These are phyloP conservation scores for Dothidotthia symphoricarpi DNA, from an alignment of 2,329 filamentous ascomycete genomes.

Conservation along the genomic window DNA sequence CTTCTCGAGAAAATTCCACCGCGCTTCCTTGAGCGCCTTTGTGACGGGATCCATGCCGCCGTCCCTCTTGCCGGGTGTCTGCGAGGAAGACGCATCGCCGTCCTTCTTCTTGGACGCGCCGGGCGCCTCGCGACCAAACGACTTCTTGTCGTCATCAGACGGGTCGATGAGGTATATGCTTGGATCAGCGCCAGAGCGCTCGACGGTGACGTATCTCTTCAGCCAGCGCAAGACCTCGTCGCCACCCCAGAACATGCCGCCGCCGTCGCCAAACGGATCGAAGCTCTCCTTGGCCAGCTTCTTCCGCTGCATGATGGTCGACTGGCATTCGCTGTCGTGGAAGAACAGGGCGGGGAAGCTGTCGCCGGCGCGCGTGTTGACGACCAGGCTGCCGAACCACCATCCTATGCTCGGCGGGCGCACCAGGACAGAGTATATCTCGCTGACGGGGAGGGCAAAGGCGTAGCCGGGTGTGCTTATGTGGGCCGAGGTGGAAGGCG, in stretches of 20 bases:
- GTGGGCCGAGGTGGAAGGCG: conserved; percentile 79
- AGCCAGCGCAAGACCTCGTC: conserved; percentile 94
- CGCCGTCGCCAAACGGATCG: conserved; percentile 81
- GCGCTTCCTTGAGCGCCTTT: conserved; percentile 89
- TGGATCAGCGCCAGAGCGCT: conserved; percentile 80
- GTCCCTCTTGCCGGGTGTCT: conserved; percentile 50
- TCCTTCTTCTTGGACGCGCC: conserved; percentile 39
- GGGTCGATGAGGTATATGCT: conserved; percentile 92
- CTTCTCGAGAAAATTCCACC: conserved; percentile 95
- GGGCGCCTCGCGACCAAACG: conserved; percentile 67
- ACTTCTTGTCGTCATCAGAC: conserved; percentile 74
- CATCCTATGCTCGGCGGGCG: conserved; percentile 91
- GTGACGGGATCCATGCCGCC: conserved; percentile 88
- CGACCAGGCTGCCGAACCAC: conserved; percentile 96
- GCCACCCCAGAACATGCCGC: conserved; percentile 94
- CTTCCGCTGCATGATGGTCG: conserved; percentile 91
- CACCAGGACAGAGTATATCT: conserved; percentile 87
- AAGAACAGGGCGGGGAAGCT: conserved; percentile 96
- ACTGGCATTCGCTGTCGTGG: conserved; percentile 95
- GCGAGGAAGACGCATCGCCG: conserved; percentile 27
- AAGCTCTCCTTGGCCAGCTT: conserved; percentile 79
- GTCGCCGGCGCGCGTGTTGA: conserved; percentile 87
- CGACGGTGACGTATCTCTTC: conserved; percentile 76
- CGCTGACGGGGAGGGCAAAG: conserved; percentile 85
- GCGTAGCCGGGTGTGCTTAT: conserved; percentile 74